Conservation (phyloP, 2,329 filamentous ascomycete species). For the Epichloe amarillans region DNA sequence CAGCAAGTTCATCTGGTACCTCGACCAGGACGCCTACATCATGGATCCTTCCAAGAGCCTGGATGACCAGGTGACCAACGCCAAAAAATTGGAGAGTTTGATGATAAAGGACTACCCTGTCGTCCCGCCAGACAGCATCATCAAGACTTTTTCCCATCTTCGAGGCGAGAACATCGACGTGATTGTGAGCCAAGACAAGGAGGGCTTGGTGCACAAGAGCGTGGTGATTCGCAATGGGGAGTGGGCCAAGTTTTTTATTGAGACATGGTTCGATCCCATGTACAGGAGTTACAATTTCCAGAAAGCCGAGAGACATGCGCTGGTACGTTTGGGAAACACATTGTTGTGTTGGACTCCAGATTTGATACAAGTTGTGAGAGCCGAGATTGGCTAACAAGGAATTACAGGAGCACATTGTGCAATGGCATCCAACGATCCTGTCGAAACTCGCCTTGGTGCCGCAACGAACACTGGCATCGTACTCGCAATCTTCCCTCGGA, state of each 20-base stretch:
- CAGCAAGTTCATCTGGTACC: constrained; percentile 71
- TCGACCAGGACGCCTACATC: constrained; percentile 75
- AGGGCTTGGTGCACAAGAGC: constrained; percentile 64
- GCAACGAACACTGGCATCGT: constrained; percentile 71
- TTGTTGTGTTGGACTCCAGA: neutral
- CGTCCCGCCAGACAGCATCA: constrained; percentile 91
- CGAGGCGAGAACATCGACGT: constrained; percentile 66
- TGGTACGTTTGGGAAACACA: constrained; percentile 42
- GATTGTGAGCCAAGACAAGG: constrained; percentile 70
- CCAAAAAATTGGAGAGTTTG: constrained; percentile 52
- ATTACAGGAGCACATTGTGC: constrained; percentile 65
- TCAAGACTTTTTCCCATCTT: constrained; percentile 83
- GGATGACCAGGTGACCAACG: constrained; percentile 56
- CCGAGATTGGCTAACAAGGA: neutral
- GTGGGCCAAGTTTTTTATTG: constrained; percentile 85
- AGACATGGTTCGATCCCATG: constrained; percentile 91
- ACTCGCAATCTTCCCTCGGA: constrained; percentile 43
- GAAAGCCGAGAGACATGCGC: constrained; percentile 80
- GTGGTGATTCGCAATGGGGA: constrained; percentile 72
- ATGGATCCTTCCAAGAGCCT: constrained; percentile 67
- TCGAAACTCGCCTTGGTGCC: constrained; percentile 83
- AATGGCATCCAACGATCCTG: constrained; percentile 95
- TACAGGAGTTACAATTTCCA: constrained; percentile 94
- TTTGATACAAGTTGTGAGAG: neutral
- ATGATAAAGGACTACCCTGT: constrained; percentile 82